phyloP scores from a whole-genome alignment of 2,329 filamentous ascomycete genomes.

The Arthrinium puccinioides region DNA sequence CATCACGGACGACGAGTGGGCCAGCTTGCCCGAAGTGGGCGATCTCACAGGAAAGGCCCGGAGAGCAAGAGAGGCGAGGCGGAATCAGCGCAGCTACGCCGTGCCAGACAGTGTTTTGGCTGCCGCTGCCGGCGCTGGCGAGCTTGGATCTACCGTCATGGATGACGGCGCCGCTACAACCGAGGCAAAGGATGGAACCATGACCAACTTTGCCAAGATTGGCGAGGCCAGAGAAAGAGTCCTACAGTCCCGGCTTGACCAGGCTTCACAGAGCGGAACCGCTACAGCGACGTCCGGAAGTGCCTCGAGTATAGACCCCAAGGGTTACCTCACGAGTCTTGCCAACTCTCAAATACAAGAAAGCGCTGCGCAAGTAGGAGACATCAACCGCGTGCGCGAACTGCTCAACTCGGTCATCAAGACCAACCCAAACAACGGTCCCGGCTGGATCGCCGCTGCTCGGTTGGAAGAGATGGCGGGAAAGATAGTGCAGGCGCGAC shows the following conservation, averaged over 20 bases:
- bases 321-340: constrained; percentile 90
- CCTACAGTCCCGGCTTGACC: constrained; percentile 85
- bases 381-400: constrained; percentile 88
- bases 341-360: constrained; percentile 74
- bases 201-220: constrained; percentile 97
- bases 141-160: constrained; percentile 82
- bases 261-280: constrained; percentile 61
- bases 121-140: constrained; percentile 69
- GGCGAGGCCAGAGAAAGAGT: constrained; percentile 95
- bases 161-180: constrained; percentile 61
- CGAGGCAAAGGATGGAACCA: constrained; percentile 66
- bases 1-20: constrained; percentile 94
- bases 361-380: constrained; percentile 78
- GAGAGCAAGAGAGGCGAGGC: constrained; percentile 66
- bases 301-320: constrained; percentile 86
- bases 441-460: constrained; percentile 92
- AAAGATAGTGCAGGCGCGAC: constrained; percentile 82
- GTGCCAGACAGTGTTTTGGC: constrained; percentile 94
- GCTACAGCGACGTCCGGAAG: constrained; percentile 69
- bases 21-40: constrained; percentile 87
- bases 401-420: constrained; percentile 95
- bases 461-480: constrained; percentile 88
- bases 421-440: constrained; percentile 89
- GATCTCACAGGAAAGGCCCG: constrained; percentile 94
- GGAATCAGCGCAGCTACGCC: constrained; percentile 83